phyloP scores from a whole-genome alignment of 2,329 filamentous ascomycete genomes.

The Verticillium klebahnii region DNA sequence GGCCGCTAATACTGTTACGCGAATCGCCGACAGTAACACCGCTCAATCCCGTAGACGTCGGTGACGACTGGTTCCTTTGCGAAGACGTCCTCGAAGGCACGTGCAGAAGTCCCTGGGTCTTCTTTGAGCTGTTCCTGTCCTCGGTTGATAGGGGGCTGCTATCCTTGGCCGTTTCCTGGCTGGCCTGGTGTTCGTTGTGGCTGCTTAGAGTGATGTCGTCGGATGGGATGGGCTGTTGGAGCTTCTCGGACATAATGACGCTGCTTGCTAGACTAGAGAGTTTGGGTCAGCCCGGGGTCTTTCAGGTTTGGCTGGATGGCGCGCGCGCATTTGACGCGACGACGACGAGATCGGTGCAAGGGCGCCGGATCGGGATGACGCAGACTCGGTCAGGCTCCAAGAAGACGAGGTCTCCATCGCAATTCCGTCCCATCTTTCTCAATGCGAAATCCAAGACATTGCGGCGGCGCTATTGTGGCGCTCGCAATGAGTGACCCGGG shows the following conservation, averaged over 20 bases:
- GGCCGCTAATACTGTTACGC: slow-evolving; percentile 57
- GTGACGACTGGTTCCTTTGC: slow-evolving; percentile 54
- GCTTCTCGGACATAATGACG: slow-evolving; percentile 25
- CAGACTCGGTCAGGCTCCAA: neutral
- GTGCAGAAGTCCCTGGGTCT: slow-evolving; percentile 48
- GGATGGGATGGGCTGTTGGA: slow-evolving; percentile 17
- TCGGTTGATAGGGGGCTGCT: slow-evolving; percentile 36
- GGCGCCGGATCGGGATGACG: neutral
- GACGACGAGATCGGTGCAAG: neutral
- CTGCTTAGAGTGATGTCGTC: slow-evolving; percentile 20
- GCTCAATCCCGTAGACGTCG: slow-evolving; percentile 55
- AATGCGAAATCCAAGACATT: neutral
- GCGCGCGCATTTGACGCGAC: neutral
- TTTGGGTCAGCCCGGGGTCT: neutral
- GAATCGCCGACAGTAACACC: slow-evolving; percentile 55
- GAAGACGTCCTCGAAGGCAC: slow-evolving; percentile 61
- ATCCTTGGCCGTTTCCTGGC: slow-evolving; percentile 37
- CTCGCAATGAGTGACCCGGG: neutral
- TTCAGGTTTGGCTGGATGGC: neutral
- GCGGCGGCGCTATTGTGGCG: neutral
- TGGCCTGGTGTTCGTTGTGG: slow-evolving; percentile 23
- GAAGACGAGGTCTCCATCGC: neutral
- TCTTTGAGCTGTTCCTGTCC: slow-evolving; percentile 38
- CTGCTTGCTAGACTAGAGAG: neutral
- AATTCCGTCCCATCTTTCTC: neutral